These are phyloP conservation scores for Nepenthes mirabilis DNA, from an alignment of 148 eudicot genomes.

Conservation along the genomic window DNA sequence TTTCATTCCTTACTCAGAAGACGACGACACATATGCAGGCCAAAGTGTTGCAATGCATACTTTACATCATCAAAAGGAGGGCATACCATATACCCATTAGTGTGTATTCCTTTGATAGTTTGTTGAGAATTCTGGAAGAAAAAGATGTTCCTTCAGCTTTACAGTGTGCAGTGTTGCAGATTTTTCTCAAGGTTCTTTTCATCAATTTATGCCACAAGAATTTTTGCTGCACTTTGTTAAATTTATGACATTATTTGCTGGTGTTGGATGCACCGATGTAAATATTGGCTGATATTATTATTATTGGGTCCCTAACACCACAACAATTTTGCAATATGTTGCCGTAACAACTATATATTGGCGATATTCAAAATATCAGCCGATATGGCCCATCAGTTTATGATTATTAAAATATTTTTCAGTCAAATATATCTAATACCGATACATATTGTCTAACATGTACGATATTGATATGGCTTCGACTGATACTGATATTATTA, in stretches of 20 bases:
- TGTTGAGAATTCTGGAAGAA: slow-evolving; percentile 36
- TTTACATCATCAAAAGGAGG: slow-evolving; percentile 27
- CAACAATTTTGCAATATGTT: no score
- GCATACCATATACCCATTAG: slow-evolving; percentile 24
- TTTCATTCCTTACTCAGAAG: slow-evolving; percentile 31
- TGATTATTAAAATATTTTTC: no score
- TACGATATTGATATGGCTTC: no score
- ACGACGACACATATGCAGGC: slow-evolving; percentile 35
- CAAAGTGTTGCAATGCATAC: slow-evolving; percentile 46
- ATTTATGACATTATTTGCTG: slow-evolving; percentile 6
- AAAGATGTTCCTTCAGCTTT: slow-evolving; percentile 31
- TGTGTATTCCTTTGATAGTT: slow-evolving; percentile 16
- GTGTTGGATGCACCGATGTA: background rate
- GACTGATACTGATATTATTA: no score
- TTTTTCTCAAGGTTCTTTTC: slow-evolving; percentile 42
- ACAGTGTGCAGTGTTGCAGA: slow-evolving; percentile 41
- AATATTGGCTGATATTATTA: no score
- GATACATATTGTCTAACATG: no score
- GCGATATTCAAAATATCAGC: no score
- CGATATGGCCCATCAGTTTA: no score
- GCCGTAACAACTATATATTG: no score
- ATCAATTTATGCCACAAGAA: background rate
- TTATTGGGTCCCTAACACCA: no score
- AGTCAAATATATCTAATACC: no score
- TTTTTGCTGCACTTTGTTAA: background rate